These are phyloP conservation scores for Diaporthe longicolla DNA, from an alignment of 2,329 filamentous ascomycete species.

Conservation along the genomic window DNA sequence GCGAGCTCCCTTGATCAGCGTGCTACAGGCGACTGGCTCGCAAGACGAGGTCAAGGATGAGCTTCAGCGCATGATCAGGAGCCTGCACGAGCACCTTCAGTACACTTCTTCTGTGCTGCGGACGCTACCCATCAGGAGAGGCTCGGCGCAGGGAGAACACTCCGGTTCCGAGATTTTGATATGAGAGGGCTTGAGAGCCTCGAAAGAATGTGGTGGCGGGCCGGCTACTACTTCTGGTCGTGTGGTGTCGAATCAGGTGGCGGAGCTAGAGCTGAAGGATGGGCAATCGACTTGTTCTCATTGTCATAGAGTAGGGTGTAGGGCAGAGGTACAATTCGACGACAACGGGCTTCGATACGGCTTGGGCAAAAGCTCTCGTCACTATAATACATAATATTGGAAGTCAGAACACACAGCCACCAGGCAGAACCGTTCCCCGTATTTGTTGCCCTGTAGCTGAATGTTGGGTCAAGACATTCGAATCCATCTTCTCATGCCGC, in stretches of 20 bases:
- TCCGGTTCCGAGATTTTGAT: constrained; percentile 27
- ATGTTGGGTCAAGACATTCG: not conserved
- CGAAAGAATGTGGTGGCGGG: not conserved
- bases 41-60: constrained; percentile 52
- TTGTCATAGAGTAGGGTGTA: not conserved
- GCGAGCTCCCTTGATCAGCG: constrained; percentile 61
- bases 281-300: not conserved
- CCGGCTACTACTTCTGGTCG: not conserved
- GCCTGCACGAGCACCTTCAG: constrained; percentile 53
- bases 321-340: not conserved
- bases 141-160: constrained; percentile 30
- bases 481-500: not conserved
- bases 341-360: not conserved
- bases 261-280: not conserved
- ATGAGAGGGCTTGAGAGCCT: not conserved
- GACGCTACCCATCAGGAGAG: constrained; percentile 47
- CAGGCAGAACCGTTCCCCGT: not conserved
- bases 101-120: constrained; percentile 50
- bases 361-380: not conserved
- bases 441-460: not conserved
- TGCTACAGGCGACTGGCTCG: constrained; percentile 58
- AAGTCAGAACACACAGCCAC: not conserved
- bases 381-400: constrained; percentile 19
- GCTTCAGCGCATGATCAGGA: constrained; percentile 52
- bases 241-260: not conserved